Evolutionary conservation across 768 basidiomycete genomes (phyloP).

Genomic region (Lanmaoa rubissima): DNA sequence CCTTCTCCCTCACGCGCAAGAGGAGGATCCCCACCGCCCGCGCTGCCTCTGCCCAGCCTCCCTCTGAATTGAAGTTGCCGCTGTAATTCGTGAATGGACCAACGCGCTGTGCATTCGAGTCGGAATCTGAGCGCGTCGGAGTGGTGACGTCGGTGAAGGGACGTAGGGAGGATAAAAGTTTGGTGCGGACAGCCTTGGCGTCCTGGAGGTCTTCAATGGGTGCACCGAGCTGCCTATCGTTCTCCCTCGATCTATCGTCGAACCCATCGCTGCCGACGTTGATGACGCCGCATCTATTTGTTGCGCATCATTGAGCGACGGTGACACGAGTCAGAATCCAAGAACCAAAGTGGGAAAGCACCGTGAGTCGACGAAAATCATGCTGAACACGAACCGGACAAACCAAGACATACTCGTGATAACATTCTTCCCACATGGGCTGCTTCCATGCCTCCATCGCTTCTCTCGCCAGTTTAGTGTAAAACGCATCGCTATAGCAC

Average conservation of each 20-base stretch:
- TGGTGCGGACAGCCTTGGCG: slow-evolving; percentile 12
- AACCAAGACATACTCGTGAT: slow-evolving; percentile 71
- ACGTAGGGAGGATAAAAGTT: slow-evolving; percentile 16
- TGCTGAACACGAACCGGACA: neutral
- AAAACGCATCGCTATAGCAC: slow-evolving; percentile 68
- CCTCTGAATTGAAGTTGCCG: slow-evolving; percentile 73
- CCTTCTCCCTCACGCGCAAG: slow-evolving; percentile 51
- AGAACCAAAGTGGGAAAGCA: neutral
- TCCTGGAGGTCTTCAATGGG: slow-evolving; percentile 36
- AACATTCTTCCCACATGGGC: slow-evolving; percentile 67
- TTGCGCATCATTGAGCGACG: neutral
- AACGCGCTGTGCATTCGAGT: slow-evolving; percentile 2
- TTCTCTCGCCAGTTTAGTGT: slow-evolving; percentile 68
- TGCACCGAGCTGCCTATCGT: slow-evolving; percentile 60
- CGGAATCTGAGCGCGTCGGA: neutral
- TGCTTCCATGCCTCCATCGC: slow-evolving; percentile 77
- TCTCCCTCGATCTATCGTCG: slow-evolving; percentile 53
- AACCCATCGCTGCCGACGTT: slow-evolving; percentile 37
- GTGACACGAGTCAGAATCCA: neutral
- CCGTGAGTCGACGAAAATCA: neutral
- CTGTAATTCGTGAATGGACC: slow-evolving; percentile 23
- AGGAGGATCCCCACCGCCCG: slow-evolving; percentile 60
- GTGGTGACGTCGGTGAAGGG: neutral
- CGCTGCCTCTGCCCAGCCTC: slow-evolving; percentile 83
- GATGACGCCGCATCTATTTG: slow-evolving; percentile 27